Evolutionary conservation across 1,284 basidiomycete species (phyloP).

Genomic region (Anthracocystis walkeri): DNA sequence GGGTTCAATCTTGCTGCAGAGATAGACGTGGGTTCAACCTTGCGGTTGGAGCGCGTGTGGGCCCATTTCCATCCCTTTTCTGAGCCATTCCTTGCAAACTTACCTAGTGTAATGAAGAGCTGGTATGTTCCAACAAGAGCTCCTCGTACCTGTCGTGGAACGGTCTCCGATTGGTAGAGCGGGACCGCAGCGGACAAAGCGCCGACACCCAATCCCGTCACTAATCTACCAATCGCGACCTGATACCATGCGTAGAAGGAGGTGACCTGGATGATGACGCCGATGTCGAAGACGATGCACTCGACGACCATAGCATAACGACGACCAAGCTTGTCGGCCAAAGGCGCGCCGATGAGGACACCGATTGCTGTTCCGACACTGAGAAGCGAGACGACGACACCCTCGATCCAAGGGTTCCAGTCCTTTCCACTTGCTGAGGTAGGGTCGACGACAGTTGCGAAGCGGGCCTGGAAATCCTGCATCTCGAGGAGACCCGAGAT

Average conservation of each 20-base stretch:
- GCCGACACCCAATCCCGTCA: conserved; percentile 72
- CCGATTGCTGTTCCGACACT: conserved; percentile 70
- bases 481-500: conserved; percentile 82
- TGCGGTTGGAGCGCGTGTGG: too few relatives aligned
- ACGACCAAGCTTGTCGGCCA: conserved; percentile 78
- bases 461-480: conserved; percentile 78
- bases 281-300: conserved; percentile 77
- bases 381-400: conserved; percentile 79
- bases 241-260: conserved; percentile 68
- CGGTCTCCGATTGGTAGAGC: conserved; percentile 80
- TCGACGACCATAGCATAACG: conserved; percentile 79
- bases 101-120: conserved; percentile 56
- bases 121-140: conserved; percentile 79
- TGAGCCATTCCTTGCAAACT: too few relatives aligned
- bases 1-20: too few relatives aligned
- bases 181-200: conserved; percentile 79
- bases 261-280: conserved; percentile 75
- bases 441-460: conserved; percentile 70
- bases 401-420: conserved; percentile 68
- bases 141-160: conserved; percentile 81
- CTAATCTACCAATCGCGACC: conserved; percentile 76
- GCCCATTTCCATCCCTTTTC: too few relatives aligned
- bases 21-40: too few relatives aligned
- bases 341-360: conserved; percentile 61
- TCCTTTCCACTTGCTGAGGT: conserved; percentile 20